Evolutionary conservation across 2,329 filamentous ascomycete species (phyloP).

Genomic region (Acrodontium crateriforme): DNA sequence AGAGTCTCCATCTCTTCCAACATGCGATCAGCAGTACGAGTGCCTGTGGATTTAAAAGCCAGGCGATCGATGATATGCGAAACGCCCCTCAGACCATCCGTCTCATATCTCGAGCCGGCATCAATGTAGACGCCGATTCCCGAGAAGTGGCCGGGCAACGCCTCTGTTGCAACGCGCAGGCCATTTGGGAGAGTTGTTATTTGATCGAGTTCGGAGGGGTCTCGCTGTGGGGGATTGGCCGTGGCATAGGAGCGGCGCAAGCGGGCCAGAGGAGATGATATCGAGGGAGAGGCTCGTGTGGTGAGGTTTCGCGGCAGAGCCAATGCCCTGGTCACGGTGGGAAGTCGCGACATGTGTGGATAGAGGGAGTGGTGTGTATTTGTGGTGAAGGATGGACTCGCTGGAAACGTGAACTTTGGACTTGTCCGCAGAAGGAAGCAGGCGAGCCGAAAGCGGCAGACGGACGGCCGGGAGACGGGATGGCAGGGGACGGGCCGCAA

Average conservation of each 20-base stretch:
- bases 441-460: too few relatives aligned
- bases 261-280: constrained; percentile 4
- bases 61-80: constrained; percentile 94
- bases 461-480: too few relatives aligned
- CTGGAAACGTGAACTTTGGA: too few relatives aligned
- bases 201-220: constrained; percentile 73
- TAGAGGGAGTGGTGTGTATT: neutral
- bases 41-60: constrained; percentile 78
- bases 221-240: constrained; percentile 33
- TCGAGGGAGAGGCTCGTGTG: constrained; percentile 7
- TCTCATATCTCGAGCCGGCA: constrained; percentile 88
- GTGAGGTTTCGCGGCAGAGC: constrained; percentile 16
- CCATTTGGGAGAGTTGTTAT: constrained; percentile 87
- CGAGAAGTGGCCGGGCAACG: constrained; percentile 84
- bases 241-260: constrained; percentile 15
- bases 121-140: constrained; percentile 94
- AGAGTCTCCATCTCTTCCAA: constrained; percentile 74
- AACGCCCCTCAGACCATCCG: constrained; percentile 66
- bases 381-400: neutral
- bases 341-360: neutral
- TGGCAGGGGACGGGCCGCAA: too few relatives aligned
- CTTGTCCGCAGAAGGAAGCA: too few relatives aligned
- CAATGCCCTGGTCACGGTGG: constrained; percentile 18
- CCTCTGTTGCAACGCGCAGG: constrained; percentile 85
- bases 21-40: constrained; percentile 66